Evolutionary conservation across 108 stramenopile genomes (phyloP), one percentile per base, ranked within the genome.

Genomic region (Stephanodiscus minutulus): DNA sequence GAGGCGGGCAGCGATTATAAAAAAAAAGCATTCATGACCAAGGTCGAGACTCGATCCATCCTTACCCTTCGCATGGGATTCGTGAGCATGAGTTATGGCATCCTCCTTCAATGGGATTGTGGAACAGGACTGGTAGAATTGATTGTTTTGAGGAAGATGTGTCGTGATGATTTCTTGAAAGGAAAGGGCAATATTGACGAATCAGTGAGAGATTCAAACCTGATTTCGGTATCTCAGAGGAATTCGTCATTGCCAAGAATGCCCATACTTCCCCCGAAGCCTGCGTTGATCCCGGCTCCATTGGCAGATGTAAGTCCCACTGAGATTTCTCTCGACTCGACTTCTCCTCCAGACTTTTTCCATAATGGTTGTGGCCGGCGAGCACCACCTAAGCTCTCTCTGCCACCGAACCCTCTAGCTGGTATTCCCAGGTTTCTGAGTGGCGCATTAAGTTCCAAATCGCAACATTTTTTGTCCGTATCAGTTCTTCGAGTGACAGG

Each of bases 81-180:
- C 44, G 77, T 78, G 8, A 78, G 77, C 50, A 72, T 78, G 59
- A 78, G 70, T 36, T 78, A 78, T 52, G 77, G 77, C 15, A 78
- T 78, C 18, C 52, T 78, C 15, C 66, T 78, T 31, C 77, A 78
- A 67, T 78, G 77, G 77, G 77, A 78, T 36, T 66, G 50, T 67
- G 52, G 33, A 18, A 61, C 70, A 7, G 52, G 22, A 60, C 55
- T 66, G 35, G 77, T 66, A 15, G 66, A 70, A 55, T 61, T 72
- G 65, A 70, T 78, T 36, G 66, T 78, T 8, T 55, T 78, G 29
- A 33, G 64, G 37, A 78, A 78, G 44, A 78, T 78, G 77, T 78
- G 77, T 54, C 48, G 70, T 36, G 65, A 72, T 44, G 70, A 78
- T 58, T 78, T 78, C 39, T 78, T 78, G 43, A 64, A 72, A 31